Evolutionary conservation across 257 asterid genomes (phyloP).

Genomic region (Gentiana macrophylla): DNA sequence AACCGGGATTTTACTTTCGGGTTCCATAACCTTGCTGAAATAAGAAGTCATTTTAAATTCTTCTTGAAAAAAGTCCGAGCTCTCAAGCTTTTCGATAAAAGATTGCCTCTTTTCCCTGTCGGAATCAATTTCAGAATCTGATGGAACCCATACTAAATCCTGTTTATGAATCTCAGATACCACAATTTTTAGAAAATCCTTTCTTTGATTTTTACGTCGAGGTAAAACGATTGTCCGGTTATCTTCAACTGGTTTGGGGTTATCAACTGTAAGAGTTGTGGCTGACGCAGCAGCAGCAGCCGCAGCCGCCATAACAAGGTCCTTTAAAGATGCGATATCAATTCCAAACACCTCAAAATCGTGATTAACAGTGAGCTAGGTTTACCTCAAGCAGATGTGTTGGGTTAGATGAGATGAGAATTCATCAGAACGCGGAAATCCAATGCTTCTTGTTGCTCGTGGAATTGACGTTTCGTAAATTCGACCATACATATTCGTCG

Average conservation of each 20-base stretch:
- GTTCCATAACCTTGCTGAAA: slow-evolving; percentile 35
- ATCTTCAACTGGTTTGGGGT: slow-evolving; percentile 8
- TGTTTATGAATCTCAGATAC: slow-evolving; percentile 23
- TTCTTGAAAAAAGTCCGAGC: slow-evolving; percentile 31
- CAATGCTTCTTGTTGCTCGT: too few species aligned
- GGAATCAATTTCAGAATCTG: slow-evolving; percentile 33
- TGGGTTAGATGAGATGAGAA: too few species aligned
- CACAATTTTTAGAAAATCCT: slow-evolving; percentile 12
- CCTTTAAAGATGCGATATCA: too few species aligned
- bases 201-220: slow-evolving; percentile 48
- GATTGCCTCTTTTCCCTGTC: slow-evolving; percentile 57
- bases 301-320: too few species aligned
- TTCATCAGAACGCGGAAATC: too few species aligned
- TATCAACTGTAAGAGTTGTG: slow-evolving; percentile 12
- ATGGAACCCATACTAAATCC: slow-evolving; percentile 50
- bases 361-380: too few species aligned
- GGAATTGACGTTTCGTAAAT: too few species aligned
- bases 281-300: slow-evolving; percentile 6
- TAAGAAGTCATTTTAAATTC: slow-evolving; percentile 26
- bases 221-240: too few species aligned
- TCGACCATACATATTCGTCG: too few species aligned
- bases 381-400: too few species aligned
- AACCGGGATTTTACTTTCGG: slow-evolving; percentile 53
- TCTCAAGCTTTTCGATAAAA: slow-evolving; percentile 35
- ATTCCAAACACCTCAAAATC: too few species aligned